Evolutionary conservation across 768 basidiomycete species (phyloP).

Genomic region (Phaeolepiota aurea): DNA sequence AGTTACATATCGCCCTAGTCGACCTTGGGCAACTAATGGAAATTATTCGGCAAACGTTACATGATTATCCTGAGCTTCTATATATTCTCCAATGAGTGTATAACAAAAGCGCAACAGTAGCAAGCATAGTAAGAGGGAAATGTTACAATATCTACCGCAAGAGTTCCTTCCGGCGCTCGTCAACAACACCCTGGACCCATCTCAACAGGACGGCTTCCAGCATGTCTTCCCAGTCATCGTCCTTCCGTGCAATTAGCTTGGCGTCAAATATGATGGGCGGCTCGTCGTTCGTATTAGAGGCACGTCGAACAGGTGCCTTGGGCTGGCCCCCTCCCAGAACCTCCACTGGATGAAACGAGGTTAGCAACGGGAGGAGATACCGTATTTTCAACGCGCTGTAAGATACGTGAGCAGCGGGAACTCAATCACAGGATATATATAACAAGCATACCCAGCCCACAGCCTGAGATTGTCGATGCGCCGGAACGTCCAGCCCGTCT

Average conservation of each 20-base stretch:
- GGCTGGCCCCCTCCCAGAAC: constrained; percentile 2
- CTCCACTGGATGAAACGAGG: constrained; percentile 32
- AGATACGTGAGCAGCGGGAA: not conserved
- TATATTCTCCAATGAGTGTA: too few species aligned
- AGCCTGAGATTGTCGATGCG: constrained; percentile 78
- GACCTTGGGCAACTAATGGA: too few species aligned
- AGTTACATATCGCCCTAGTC: too few species aligned
- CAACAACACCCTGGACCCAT: constrained; percentile 65
- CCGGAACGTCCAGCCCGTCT: constrained; percentile 76
- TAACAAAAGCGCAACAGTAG: too few species aligned
- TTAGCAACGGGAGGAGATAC: constrained; percentile 64
- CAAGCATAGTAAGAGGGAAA: too few species aligned
- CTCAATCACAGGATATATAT: not conserved
- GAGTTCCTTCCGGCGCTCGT: constrained; percentile 47
- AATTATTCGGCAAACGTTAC: too few species aligned
- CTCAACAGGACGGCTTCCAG: constrained; percentile 50
- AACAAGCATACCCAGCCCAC: constrained; percentile 68
- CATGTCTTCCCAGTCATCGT: constrained; percentile 78
- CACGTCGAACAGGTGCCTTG: constrained; percentile 15
- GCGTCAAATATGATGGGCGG: constrained; percentile 63
- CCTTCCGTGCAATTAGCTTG: constrained; percentile 60
- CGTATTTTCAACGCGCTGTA: constrained; percentile 73
- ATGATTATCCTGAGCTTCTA: too few species aligned
- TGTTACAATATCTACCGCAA: too few species aligned
- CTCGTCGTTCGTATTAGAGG: constrained; percentile 29